Evolutionary conservation across 306 rosid species (phyloP).

Genomic region (Castanopsis chinensis): DNA sequence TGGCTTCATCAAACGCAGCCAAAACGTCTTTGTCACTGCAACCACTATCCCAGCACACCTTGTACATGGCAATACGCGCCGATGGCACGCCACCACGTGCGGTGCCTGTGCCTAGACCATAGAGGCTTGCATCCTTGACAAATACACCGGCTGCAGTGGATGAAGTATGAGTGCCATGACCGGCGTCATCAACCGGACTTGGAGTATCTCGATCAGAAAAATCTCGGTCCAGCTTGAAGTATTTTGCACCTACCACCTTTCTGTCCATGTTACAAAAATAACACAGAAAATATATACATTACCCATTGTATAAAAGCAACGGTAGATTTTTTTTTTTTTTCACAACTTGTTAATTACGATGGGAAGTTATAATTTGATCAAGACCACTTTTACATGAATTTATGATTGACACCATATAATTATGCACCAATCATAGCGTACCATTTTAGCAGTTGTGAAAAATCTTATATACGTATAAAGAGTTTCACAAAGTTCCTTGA

Average conservation of each 20-base stretch:
- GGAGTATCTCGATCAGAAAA: background rate
- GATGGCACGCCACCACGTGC: conserved; percentile 82
- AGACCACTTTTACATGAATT: too few relatives aligned
- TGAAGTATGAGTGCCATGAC: conserved; percentile 84
- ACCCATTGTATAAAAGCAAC: background rate
- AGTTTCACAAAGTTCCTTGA: too few relatives aligned
- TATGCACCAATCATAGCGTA: too few relatives aligned
- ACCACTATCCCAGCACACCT: conserved; percentile 64
- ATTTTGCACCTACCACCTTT: conserved; percentile 78
- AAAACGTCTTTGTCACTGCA: conserved; percentile 72
- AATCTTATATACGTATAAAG: too few relatives aligned
- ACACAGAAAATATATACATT: background rate
- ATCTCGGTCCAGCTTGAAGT: conserved; percentile 32
- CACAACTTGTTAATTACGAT: too few relatives aligned
- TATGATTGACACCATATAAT: too few relatives aligned
- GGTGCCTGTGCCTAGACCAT: conserved; percentile 67
- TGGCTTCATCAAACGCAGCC: conserved; percentile 79
- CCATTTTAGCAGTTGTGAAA: too few relatives aligned
- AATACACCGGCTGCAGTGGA: conserved; percentile 55
- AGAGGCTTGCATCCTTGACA: conserved; percentile 57
- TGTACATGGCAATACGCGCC: conserved; percentile 66
- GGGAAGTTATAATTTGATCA: too few relatives aligned
- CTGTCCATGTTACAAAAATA: conserved; percentile 21
- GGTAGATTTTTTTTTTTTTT: too few relatives aligned
- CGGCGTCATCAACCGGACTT: conserved; percentile 63